Conservation (phyloP, 148 eudicot genomes). For the Diospyros kaki region DNA sequence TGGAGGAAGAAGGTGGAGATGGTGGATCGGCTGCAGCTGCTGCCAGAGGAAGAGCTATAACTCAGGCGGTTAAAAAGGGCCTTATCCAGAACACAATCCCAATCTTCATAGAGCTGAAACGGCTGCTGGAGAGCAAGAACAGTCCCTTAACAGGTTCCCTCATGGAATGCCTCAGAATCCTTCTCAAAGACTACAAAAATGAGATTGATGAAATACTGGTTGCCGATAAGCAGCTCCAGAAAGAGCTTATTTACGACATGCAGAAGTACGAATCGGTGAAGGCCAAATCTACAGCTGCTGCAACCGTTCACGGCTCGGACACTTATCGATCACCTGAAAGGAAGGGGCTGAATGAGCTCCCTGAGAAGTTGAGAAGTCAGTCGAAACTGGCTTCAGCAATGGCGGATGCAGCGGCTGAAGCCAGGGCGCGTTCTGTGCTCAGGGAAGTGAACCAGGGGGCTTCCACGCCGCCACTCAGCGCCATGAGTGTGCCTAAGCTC, state of each 20-base stretch:
- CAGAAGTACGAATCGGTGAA: conserved; percentile 64
- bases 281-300: conserved; percentile 55
- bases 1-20: conserved; percentile 68
- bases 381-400: conserved; percentile 66
- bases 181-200: conserved; percentile 95
- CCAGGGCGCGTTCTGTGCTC: conserved; percentile 63
- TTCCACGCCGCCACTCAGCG: conserved; percentile 59
- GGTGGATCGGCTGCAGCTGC: conserved; percentile 37
- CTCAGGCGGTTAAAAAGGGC: conserved; percentile 83
- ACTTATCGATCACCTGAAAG: conserved; percentile 34
- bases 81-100: conserved; percentile 92
- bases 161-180: conserved; percentile 86
- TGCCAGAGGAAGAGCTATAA: conserved; percentile 73
- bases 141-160: conserved; percentile 92
- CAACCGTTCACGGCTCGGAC: conserved; percentile 34
- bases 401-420: conserved; percentile 66
- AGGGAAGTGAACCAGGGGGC: conserved; percentile 62
- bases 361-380: conserved; percentile 32
- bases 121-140: conserved; percentile 69
- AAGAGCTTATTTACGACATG: conserved; percentile 84
- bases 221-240: conserved; percentile 90
- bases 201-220: conserved; percentile 89
- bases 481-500: conserved; percentile 68
- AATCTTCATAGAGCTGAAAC: conserved; percentile 87
- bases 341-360: conserved; percentile 9